Evolutionary conservation across 768 basidiomycete genomes (phyloP), one percentile per base, ranked within the genome.

Genomic region (Sistotremastrum suecicum): DNA sequence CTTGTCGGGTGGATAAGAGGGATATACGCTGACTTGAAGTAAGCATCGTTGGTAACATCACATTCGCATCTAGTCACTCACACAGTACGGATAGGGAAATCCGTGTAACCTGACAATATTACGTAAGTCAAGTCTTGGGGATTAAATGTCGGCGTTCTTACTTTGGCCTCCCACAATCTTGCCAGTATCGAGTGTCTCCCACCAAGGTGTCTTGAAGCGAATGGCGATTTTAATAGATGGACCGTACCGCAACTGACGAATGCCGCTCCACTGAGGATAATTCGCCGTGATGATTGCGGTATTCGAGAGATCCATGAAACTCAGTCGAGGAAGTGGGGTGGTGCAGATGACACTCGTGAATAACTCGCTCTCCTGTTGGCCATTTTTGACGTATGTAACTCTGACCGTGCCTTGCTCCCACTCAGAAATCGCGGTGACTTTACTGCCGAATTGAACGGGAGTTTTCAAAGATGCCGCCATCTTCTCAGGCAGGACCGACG

Each of bases 11-110:
- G 65, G 65, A 28, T 64, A 65, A 2, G 69, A 71, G 0, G 70
- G 71, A 49, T 70, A 72, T 3, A 72, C 65, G 42, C 20, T 20
- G 20, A 20, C 20, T 20, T 20, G 20, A 20, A 20, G 20, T 20
- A 20, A 20, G 20, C 20, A 20, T 20, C 20, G 20, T 20, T 20
- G 20, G 20, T 20, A 20, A 20, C 20, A 20, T 20, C 20, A 20
- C 20, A 20, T 20, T 20, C 20, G 20, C 20, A 20, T 20, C 20
- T 20, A 20, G 20, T 20, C 20, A 20, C 20, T 20, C 20, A 20
- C 20, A 68, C 55, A 0, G 61, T 64, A 31, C 67, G 61, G n/a
- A 67, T 52, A 5, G 64, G 65, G 11, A 60, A 53, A 51, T 71
- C 70, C 1, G 68, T 72, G 50, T 50, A 60, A 3, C 20, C 20